Evolutionary conservation across 176 grass and related monocot species (phyloP).

Genomic region (Zizania latifolia): DNA sequence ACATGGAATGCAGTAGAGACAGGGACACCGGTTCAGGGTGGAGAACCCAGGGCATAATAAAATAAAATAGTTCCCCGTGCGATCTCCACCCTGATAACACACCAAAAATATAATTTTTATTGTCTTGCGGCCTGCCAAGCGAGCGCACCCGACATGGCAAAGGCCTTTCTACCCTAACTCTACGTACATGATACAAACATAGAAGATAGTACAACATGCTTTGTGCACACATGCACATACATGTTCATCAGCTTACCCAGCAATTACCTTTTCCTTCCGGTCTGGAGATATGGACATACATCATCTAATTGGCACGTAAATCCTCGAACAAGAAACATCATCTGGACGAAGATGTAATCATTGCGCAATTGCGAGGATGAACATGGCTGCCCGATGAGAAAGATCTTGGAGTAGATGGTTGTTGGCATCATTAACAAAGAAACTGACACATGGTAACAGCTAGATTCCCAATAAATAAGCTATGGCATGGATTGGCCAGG

Average conservation of each 20-base stretch:
- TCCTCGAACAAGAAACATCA: background rate
- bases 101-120: background rate
- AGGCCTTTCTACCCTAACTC: constrained; percentile 5
- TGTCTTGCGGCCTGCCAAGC: constrained; percentile 19
- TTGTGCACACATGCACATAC: background rate
- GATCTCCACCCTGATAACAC: constrained; percentile 10
- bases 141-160: constrained; percentile 31
- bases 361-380: background rate
- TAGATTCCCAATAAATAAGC: background rate
- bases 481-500: background rate
- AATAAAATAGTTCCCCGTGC: constrained; percentile 16
- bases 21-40: background rate
- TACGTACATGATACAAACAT: background rate
- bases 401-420: background rate
- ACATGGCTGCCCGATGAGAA: no score
- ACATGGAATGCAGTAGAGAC: background rate
- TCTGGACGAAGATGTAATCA: background rate
- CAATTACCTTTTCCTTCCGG: constrained; percentile 9
- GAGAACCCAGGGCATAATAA: constrained; percentile 15
- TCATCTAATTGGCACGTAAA: background rate
- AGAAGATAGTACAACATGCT: background rate
- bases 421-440: background rate
- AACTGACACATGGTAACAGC: background rate
- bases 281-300: background rate
- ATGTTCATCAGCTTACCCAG: constrained; percentile 16